Percentiles rank a stretch among this genome's conserved stretches.
Evolutionary conservation across 345 rosid genomes (phyloP).

Genomic region (Moricandia moricandioides): DNA sequence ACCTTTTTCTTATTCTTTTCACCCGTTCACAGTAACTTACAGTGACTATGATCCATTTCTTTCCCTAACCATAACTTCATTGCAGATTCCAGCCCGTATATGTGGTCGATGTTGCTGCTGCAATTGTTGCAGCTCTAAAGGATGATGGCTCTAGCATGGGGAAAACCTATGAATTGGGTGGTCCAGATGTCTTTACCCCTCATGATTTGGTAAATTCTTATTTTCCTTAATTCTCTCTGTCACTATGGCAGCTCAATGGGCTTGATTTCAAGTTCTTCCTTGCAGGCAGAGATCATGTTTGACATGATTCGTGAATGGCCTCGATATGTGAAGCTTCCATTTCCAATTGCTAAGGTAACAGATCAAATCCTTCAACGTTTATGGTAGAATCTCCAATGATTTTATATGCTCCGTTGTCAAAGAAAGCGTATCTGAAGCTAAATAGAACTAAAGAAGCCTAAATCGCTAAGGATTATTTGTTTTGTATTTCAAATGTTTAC

Average conservation of each 20-base stretch:
- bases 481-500: neutral
- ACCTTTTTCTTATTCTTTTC: conserved; percentile 5
- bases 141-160: conserved; percentile 97
- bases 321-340: conserved; percentile 81
- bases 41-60: neutral
- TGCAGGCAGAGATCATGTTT: conserved; percentile 92
- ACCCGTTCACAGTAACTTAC: neutral
- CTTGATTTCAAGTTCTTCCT: conserved; percentile 29
- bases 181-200: conserved; percentile 75
- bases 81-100: conserved; percentile 94
- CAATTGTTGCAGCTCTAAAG: conserved; percentile 77
- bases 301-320: conserved; percentile 92
- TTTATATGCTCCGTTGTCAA: neutral
- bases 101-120: conserved; percentile 96
- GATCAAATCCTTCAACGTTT: conserved; percentile 8
- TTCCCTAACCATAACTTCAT: conserved; percentile 27
- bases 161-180: conserved; percentile 90
- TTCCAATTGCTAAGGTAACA: conserved; percentile 87
- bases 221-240: conserved; percentile 13
- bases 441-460: neutral
- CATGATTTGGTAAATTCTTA: conserved; percentile 71
- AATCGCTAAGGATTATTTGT: neutral
- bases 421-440: neutral
- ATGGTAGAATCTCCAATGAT: neutral
- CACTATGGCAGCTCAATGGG: conserved; percentile 12